A percentile compares a stretch with the other conserved stretches of the same genome.
Conservation (phyloP, 202 grass and related monocot genomes). For the Carex arenaria region DNA sequence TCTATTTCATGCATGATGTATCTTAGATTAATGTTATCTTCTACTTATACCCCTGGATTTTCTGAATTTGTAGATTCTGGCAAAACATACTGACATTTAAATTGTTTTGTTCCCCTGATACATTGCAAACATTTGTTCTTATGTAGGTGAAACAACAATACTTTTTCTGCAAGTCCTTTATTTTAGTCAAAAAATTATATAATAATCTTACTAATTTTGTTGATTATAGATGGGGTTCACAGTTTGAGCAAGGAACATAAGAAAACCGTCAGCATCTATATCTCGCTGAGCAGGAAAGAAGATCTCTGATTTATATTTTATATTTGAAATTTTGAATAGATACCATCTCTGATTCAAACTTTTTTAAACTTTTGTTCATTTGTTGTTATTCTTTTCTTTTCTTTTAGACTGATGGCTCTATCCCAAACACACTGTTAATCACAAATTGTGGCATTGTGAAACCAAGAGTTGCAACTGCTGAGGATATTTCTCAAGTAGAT, state of each 20-base stretch:
- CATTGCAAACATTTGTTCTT: background rate
- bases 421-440: conserved; percentile 87
- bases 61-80: background rate
- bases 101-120: too few species aligned
- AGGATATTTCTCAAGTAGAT: conserved; percentile 85
- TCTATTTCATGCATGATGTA: too few species aligned
- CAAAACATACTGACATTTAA: too few species aligned
- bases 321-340: background rate
- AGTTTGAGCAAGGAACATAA: conserved; percentile 70
- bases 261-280: conserved; percentile 85
- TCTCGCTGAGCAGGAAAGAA: conserved; percentile 73
- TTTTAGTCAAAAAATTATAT: background rate
- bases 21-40: background rate
- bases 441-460: conserved; percentile 90
- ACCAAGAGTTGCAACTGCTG: conserved; percentile 81
- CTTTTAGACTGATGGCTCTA: conserved; percentile 62
- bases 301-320: background rate
- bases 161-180: background rate
- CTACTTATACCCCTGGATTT: background rate
- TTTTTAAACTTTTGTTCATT: background rate
- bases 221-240: conserved; percentile 73
- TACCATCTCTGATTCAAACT: background rate
- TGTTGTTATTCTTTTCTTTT: background rate
- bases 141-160: background rate
- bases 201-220: background rate